Evolutionary conservation across 495 filamentous ascomycete genomes (phyloP), one percentile per base, ranked within the genome.

Genomic region (Niebla homalea): DNA sequence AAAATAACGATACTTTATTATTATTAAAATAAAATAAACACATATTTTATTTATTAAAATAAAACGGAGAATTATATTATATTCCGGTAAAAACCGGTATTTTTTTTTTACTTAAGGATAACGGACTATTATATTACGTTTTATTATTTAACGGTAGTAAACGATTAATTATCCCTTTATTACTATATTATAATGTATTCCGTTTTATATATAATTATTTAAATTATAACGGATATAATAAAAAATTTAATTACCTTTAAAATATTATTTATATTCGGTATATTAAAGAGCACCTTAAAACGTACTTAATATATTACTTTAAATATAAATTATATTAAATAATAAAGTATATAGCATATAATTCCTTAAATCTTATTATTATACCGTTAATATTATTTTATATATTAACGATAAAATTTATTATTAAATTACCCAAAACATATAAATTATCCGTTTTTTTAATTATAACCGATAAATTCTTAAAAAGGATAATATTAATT

Each of bases 321-420:
- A 20, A 46, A 11, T 52, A 47, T 38, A 14, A 46, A 12, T 23
- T 47, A 47, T 48, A 37, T n/a, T 47, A 38, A 37, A 47, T 36
- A 4, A 1, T 1, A 37, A 19, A 36, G 4, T 47, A 35, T 12
- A 25, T 37, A 5, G 4, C 37, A 18, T 46, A 52, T 39, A 46
- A n/a, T 38, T 25, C 38, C 14, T 25, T 52, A 36, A 32, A 46
- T 38, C 39, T 46, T 46, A 46, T 25, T 46, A 29, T 46, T n/a
- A 36, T 52, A 12, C 11, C 39, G 4, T 37, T 21, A 36, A 46
- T 36, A 15, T 10, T 20, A 14, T 29, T 21, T 36, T n/a, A n/a
- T n/a, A n/a, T n/a, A n/a, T n/a, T n/a, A n/a, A n/a, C n/a, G n/a
- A n/a, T n/a, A n/a, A n/a, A n/a, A n/a, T n/a, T n/a, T n/a, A n/a